These are phyloP conservation scores for Ceriops tagal DNA, from an alignment of 345 rosid genomes.

Conservation along the genomic window DNA sequence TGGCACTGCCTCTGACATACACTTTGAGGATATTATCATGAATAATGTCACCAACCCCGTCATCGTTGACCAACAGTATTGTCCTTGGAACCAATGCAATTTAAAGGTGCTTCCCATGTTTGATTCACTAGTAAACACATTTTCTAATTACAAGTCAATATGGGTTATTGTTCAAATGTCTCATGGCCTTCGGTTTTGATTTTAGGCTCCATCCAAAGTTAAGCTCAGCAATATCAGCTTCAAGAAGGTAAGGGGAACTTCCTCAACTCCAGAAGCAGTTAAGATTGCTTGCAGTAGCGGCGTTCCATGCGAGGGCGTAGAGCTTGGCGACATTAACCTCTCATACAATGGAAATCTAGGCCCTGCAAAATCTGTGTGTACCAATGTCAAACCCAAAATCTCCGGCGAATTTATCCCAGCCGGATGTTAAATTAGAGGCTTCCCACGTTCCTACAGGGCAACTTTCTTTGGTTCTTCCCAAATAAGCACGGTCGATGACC, in stretches of 20 bases:
- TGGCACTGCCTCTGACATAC: conserved; percentile 32
- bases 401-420: conserved; percentile 25
- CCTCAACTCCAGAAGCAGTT: conserved; percentile 37
- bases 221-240: conserved; percentile 45
- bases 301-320: conserved; percentile 37
- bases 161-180: too few relatives aligned
- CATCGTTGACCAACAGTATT: conserved; percentile 48
- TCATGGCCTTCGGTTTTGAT: neutral
- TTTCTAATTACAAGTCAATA: neutral
- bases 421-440: conserved; percentile 19
- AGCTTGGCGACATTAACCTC: conserved; percentile 36
- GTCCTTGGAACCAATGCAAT: conserved; percentile 40
- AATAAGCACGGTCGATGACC: too few relatives aligned
- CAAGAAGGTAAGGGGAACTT: conserved; percentile 47
- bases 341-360: conserved; percentile 35
- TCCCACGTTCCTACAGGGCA: too few relatives aligned
- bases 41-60: conserved; percentile 47
- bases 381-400: conserved; percentile 39
- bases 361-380: conserved; percentile 33
- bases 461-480: too few relatives aligned
- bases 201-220: conserved; percentile 35
- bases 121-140: neutral
- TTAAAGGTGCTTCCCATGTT: conserved; percentile 24
- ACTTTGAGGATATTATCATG: conserved; percentile 51
- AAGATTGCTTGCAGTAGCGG: conserved; percentile 49